Base-by-base conservation (phyloP, 345 rosid genomes). In the Turritis glabra region DNA sequence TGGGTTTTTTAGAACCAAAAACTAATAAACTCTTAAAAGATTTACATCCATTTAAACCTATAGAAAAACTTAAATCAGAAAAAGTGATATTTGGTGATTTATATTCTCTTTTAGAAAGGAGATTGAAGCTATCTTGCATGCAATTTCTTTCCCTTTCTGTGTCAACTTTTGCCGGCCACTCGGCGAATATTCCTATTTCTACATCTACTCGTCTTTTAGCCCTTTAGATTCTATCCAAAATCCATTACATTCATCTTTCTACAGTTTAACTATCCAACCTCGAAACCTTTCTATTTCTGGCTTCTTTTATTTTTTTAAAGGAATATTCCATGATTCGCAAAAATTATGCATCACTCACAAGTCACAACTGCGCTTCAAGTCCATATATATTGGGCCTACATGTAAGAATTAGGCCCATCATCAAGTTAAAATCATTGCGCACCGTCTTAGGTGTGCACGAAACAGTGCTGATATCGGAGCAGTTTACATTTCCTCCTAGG, bases 111-210 rank as follows among this genome's bases (percentile, higher is more conserved):
- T 61, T 30, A 1, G 11, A 59, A 52, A 61, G 75, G 64, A 69
- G 79, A 61, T 62, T 43, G 75, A 69, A 53, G 38, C 43, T 29
- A 76, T 62, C 70, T 76, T 69, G 75, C 80, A 76, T 76, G 80
- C 80, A 69, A 62, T 69, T 52, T 69, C 22, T 76, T 62, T 69
- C 70, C 22, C 65, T 76, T 62, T 62, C 30, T 69, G 41, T 62
- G 71, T 62, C 79, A 67, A 69, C 70, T 76, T 76, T 76, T 76
- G 80, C 80, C 80, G 71, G 70, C 80, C 75, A 76, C 65, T 76
- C 71, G 51, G 30, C 75, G 71, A 76, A 76, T 76, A 69, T 76
- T 69, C 75, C 25, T 61, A 22, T 27, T 41, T 68, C 19, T 74
- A 47, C 51, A 25, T 56, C 32, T 66, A 26, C 51, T 66, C 69